Evolutionary conservation across 495 filamentous ascomycete species (phyloP), one percentile per base, ranked within the genome.

Genomic region (Podospora bellae-mahoneyi): DNA sequence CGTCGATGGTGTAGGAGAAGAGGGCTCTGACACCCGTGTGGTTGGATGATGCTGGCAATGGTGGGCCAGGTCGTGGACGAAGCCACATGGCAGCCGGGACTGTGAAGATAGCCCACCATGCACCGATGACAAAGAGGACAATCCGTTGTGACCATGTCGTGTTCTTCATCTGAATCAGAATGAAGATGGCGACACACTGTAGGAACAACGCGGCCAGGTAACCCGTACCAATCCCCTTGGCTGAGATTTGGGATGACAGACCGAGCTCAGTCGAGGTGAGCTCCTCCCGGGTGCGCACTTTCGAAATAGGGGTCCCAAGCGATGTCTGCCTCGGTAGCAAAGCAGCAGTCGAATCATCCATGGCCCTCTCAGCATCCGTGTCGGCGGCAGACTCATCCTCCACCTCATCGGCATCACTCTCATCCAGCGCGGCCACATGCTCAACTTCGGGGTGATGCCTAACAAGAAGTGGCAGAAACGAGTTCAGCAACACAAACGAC

Each of bases 101-200:
- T 13, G 93, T 94, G 73, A 99, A 98, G 48, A 87, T 64, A 64
- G 95, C 89, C 95, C 95, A 98, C 95, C 95, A 99, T n/a, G 88
- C 77, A 16, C 95, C 95, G 62, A 97, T 88, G 54, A 92, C 74
- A 73, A 96, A 94, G 10, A 99, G 84, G 3, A 94, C 92, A 34
- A 97, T 80, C 48, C 94, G 89, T 62, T 95, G 84, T 3, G 89
- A 90, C 78, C 91, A 89, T 0, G 89, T 91, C 10, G 90, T 90
- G 64, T 90, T 91, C n/a, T 86, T 83, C 69, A 89, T 90, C 30
- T 79, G 71, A 18, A 92, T 77, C 6, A 96, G 82, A 26, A 96
- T 85, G 10, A 88, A 71, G 62, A 97, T 94, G 61, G 88, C 89
- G 27, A 92, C 77, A 64, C 88, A 86, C 76, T 97, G 93, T 60